Conservation (phyloP, 78 protist genomes). For the Dictyostelium purpureum region DNA sequence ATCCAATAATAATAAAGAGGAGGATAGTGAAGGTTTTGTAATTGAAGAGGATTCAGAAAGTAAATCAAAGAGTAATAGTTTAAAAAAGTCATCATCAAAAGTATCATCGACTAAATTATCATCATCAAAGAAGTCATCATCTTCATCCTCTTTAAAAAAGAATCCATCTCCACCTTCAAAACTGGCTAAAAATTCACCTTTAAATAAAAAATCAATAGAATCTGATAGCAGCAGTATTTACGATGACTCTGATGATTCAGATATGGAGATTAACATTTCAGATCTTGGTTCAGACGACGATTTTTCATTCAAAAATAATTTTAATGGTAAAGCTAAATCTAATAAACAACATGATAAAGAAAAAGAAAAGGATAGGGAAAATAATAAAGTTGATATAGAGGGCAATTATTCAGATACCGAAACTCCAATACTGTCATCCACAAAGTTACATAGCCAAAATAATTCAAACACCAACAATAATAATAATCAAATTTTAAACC, state of each 20-base stretch:
- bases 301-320: background rate
- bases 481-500: background rate
- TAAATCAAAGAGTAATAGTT: background rate
- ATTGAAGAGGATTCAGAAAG: background rate
- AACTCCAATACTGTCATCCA: background rate
- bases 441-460: background rate
- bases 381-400: background rate
- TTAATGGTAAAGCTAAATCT: background rate
- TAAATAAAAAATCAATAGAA: background rate
- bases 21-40: background rate
- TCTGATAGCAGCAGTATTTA: too few species aligned
- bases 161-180: background rate
- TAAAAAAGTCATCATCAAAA: background rate
- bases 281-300: slow-evolving; percentile 4
- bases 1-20: background rate
- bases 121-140: background rate
- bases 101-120: background rate
- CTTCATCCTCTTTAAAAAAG: background rate
- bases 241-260: slow-evolving; percentile 7
- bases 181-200: background rate
- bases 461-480: background rate
- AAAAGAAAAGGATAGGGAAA: background rate
- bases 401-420: background rate
- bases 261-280: slow-evolving; percentile 55
- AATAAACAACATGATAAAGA: background rate